phyloP scores from a whole-genome alignment of 2,329 filamentous ascomycete genomes.

The Xylariaceae sp. region DNA sequence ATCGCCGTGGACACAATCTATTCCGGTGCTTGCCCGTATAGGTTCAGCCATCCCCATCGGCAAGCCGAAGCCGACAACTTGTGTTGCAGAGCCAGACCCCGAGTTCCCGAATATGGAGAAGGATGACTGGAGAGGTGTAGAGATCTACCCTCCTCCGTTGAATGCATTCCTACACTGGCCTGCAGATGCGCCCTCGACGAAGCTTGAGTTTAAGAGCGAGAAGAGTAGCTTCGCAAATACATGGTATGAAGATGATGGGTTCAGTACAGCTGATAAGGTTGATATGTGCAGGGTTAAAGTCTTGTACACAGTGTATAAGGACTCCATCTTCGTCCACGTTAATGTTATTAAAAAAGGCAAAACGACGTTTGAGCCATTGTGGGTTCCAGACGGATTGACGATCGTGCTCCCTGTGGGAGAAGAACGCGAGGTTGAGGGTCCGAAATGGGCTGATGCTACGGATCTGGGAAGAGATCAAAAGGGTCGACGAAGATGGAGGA shows the following conservation, averaged over 20 bases:
- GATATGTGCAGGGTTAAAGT: conserved; percentile 21
- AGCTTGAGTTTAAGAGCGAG: neutral
- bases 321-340: conserved; percentile 19
- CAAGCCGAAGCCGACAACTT: conserved; percentile 33
- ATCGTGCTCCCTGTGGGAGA: conserved; percentile 31
- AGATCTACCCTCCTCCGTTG: conserved; percentile 38
- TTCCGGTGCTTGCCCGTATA: conserved; percentile 38
- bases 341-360: conserved; percentile 15
- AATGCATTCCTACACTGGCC: conserved; percentile 14
- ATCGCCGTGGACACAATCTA: conserved; percentile 40
- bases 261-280: conserved; percentile 24
- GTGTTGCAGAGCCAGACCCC: conserved; percentile 30
- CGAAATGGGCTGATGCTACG: conserved; percentile 4
- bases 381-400: conserved; percentile 24
- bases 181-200: neutral
- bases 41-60: conserved; percentile 39
- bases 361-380: conserved; percentile 31
- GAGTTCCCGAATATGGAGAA: conserved; percentile 38
- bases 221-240: conserved; percentile 19
- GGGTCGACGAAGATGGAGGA: conserved; percentile 19
- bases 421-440: conserved; percentile 26
- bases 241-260: conserved; percentile 33
- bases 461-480: conserved; percentile 21
- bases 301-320: conserved; percentile 18
- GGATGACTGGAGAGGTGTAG: conserved; percentile 41